Evolutionary conservation across 1,284 basidiomycete species (phyloP), one percentile per base, ranked within the genome.

Genomic region (Malassezia dermatis): DNA sequence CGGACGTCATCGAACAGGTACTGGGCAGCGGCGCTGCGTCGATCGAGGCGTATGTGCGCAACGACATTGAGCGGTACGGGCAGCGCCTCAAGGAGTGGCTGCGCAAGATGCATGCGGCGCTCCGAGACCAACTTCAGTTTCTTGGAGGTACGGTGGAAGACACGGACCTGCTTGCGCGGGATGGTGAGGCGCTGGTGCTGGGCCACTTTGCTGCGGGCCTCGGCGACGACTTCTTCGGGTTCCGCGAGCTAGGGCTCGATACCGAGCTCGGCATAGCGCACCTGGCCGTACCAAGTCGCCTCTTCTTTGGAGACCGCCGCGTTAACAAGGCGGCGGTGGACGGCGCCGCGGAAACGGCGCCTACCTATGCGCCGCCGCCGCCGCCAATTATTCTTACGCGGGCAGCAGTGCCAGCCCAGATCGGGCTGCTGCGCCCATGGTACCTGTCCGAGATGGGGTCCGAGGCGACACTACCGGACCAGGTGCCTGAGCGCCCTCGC

Each of bases 1-100:
- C 93, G 86, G 89, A 94, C 82, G 89, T 95, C 46, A 83, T 94
- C 30, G 79, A 90, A 3, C 89, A 93, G 73, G 86, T 86, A 0
- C 78, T 96, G 12, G 83, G 83, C 10, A 81, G 86, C 0, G 80
- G 83, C 51, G 78, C 89, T 12, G 79, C 82, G 52, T 83, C 86
- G 59, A 80, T 96, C 0, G 87, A 93, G 66, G 79, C 83, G 19
- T 91, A 95, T 74, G 83, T 96, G 69, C 82, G 82, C 48, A 89
- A 95, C 66, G 91, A 95, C 63, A 81, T 96, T 41, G 79, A 89
- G 65, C 81, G 88, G 45, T 86, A 93, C 67, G 86, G 88, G 2
- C 76, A 78, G 23, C 82, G 88, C 49, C 77, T 95, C 37, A 70
- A 76, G 2, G 89, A 93, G 37, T 78, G 91, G 48, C 84, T 89